Evolutionary conservation across 805 yeast species (phyloP), one percentile per base, ranked within the genome.

Genomic region (Candida taoyuanica): DNA sequence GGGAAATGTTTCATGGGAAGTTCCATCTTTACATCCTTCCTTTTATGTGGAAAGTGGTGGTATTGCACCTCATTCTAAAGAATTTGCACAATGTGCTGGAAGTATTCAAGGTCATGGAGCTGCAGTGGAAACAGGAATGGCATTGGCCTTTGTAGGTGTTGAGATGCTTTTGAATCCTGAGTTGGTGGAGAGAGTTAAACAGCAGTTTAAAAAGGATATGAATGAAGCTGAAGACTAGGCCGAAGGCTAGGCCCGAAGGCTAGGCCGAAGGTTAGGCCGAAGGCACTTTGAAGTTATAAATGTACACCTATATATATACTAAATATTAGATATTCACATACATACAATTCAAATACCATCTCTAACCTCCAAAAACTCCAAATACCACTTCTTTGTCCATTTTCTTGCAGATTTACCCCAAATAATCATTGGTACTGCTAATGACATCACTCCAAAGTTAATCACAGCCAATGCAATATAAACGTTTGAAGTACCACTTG

Each of bases 351-450:
- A 55, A 31, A 50, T 51, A 42, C 71, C 72, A 44, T 72, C 78
- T 60, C 79, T 68, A 34, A 67, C 52, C 51, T 75, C 78, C 35
- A 80, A 67, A 50, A 73, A 72, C 21, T 64, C 63, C 43, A 76
- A 49, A 54, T 80, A 80, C 63, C 71, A 65, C 33, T 68, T 65
- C 58, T 68, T 78, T 7, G 85, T 78, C 74, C 74, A 71, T 30
- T 57, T 63, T 50, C 88, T 66, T 58, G 77, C 73, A 13, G 55
- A 48, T 54, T 80, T 79, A 8, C 88, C 88, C 64, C 71, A 80
- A 17, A 63, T 55, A 31, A 78, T 70, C 56, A 73, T 70, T 18
- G 86, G 86, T 33, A 77, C 53, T 8, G 79, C 73, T 24, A 73
- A 47, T 42, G 72, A 65, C 68, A 79, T 74, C 16, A 78, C 67